phyloP scores from a whole-genome alignment of 768 basidiomycete species.

The Mycena alexandri region DNA sequence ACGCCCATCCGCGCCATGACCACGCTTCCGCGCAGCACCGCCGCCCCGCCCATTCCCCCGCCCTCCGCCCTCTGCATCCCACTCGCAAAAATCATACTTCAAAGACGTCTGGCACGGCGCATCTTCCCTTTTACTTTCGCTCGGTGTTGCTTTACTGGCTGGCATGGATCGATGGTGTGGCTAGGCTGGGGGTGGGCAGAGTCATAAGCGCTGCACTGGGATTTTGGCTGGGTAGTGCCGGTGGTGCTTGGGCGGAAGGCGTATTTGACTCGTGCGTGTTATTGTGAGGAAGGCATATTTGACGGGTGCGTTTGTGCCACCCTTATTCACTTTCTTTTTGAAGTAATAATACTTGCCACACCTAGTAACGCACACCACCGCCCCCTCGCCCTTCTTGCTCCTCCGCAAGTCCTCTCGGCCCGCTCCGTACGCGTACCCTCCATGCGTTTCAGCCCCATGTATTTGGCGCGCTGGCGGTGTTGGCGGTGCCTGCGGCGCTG shows the following conservation, averaged over 20 bases:
- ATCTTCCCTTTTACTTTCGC: conserved; percentile 66
- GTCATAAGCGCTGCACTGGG: conserved; percentile 52
- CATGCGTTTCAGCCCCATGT: conserved; percentile 25
- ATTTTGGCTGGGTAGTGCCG: conserved; percentile 69
- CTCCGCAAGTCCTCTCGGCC: conserved; percentile 27
- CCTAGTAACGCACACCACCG: conserved; percentile 33
- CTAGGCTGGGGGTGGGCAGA: neutral
- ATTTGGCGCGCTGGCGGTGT: conserved; percentile 58
- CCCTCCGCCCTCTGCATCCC: conserved; percentile 62
- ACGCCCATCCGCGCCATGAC: conserved; percentile 64
- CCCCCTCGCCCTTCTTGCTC: conserved; percentile 23
- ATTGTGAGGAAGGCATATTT: conserved; percentile 71
- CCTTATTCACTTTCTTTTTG: neutral
- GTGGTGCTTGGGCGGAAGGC: too few relatives aligned
- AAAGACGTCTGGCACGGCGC: conserved; percentile 67
- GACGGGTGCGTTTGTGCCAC: conserved; percentile 59
- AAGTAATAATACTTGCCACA: neutral
- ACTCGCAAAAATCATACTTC: conserved; percentile 67
- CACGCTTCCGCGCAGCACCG: conserved; percentile 58
- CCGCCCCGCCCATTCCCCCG: conserved; percentile 68
- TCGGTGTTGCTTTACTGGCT: conserved; percentile 57
- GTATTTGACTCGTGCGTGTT: too few relatives aligned
- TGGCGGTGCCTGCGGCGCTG: conserved; percentile 58
- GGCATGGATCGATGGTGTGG: conserved; percentile 48
- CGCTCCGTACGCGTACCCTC: conserved; percentile 9